A percentile compares a stretch with the other conserved stretches of the same genome.
Conservation (phyloP, 2,329 filamentous ascomycete species). For the Fusarium mangiferae region DNA sequence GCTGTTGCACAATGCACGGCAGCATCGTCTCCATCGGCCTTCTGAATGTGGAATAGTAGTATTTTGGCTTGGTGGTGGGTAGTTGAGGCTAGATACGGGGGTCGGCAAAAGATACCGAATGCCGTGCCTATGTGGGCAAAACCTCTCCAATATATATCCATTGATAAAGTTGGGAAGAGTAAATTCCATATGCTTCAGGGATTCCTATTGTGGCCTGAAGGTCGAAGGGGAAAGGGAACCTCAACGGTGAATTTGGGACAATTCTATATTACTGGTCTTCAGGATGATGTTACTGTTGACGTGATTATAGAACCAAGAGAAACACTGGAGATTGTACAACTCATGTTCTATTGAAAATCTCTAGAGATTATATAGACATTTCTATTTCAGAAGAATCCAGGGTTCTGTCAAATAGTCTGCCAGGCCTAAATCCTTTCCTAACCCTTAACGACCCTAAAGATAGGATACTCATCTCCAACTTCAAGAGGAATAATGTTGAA, state of each 20-base stretch:
- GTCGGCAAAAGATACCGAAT: background rate
- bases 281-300: background rate
- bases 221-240: fast-evolving
- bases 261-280: fast-evolving
- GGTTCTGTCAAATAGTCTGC: too few species aligned
- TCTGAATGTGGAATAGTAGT: slow-evolving; percentile 18
- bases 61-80: background rate
- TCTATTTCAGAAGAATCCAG: fast-evolving
- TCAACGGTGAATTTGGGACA: background rate
- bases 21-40: slow-evolving; percentile 34
- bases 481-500: slow-evolving; percentile 46
- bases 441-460: slow-evolving; percentile 37
- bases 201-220: background rate
- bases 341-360: background rate
- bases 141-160: fast-evolving
- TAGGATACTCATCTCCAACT: slow-evolving; percentile 46
- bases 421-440: background rate
- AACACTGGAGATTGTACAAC: fast-evolving
- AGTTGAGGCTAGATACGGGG: slow-evolving; percentile 10
- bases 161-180: background rate
- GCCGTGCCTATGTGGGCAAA: background rate
- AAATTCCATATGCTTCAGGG: fast-evolving
- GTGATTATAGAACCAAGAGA: background rate
- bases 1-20: background rate
- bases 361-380: fast-evolving